A percentile compares a stretch with the other conserved stretches of the same genome.
phyloP scores from a whole-genome alignment of 768 basidiomycete genomes.

The Suillus sp. region DNA sequence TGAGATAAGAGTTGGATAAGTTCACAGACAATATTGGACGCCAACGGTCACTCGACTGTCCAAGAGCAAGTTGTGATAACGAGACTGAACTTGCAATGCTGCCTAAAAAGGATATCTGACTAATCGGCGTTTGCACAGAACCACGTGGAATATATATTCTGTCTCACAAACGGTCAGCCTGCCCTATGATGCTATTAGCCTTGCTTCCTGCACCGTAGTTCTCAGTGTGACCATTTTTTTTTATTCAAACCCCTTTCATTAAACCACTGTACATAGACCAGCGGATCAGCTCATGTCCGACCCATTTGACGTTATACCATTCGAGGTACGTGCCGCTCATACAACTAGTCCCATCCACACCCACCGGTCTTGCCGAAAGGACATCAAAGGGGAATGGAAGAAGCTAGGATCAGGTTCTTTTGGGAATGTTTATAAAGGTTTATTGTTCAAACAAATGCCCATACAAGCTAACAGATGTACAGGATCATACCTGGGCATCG shows the following conservation, averaged over 20 bases:
- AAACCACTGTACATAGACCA: slow-evolving; percentile 4
- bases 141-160: slow-evolving; percentile 2
- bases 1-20: slow-evolving; percentile 8
- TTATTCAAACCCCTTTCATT: neutral
- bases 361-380: slow-evolving; percentile 44
- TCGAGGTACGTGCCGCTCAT: slow-evolving; percentile 53
- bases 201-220: slow-evolving; percentile 2
- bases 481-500: slow-evolving; percentile 93
- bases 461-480: slow-evolving; percentile 15
- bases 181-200: neutral
- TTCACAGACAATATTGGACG: too few relatives aligned
- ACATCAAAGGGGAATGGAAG: slow-evolving; percentile 87
- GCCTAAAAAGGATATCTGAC: neutral
- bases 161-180: slow-evolving; percentile 6
- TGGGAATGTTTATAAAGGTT: slow-evolving; percentile 89
- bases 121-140: neutral
- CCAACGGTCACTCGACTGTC: neutral
- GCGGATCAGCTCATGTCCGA: slow-evolving; percentile 47
- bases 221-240: neutral
- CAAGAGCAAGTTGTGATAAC: neutral
- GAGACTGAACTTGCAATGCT: neutral
- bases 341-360: slow-evolving; percentile 6
- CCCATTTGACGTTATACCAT: slow-evolving; percentile 88
- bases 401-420: slow-evolving; percentile 92
- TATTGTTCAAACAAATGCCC: slow-evolving; percentile 20